These are phyloP conservation scores for Heritiera fomes DNA, from an alignment of 345 rosid genomes.

Conservation along the genomic window DNA sequence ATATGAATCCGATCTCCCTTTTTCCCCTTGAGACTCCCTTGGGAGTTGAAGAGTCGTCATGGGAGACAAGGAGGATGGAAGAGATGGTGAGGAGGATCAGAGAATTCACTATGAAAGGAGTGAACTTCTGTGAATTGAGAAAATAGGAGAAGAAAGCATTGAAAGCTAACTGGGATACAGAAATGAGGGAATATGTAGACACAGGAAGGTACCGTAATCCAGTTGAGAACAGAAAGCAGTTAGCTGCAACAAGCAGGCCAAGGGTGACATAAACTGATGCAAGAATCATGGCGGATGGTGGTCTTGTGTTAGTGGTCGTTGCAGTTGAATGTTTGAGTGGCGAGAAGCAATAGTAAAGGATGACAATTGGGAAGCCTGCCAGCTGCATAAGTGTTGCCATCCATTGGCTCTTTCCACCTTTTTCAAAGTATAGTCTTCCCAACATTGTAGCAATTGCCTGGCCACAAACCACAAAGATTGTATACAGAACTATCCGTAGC, in stretches of 20 bases:
- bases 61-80: conserved; percentile 43
- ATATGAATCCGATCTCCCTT: conserved; percentile 41
- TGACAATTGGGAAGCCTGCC: conserved; percentile 51
- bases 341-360: conserved; percentile 44
- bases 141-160: conserved; percentile 53
- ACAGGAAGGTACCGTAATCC: conserved; percentile 41
- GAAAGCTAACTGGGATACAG: conserved; percentile 52
- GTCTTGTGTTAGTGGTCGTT: not conserved
- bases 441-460: conserved; percentile 42
- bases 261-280: conserved; percentile 32
- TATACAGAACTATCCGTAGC: conserved; percentile 3
- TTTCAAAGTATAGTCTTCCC: conserved; percentile 48
- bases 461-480: conserved; percentile 40
- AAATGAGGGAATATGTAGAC: conserved; percentile 47
- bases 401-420: conserved; percentile 57
- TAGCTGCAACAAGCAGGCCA: conserved; percentile 38
- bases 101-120: conserved; percentile 44
- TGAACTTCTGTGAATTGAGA: conserved; percentile 50
- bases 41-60: conserved; percentile 22
- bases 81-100: conserved; percentile 50
- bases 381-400: conserved; percentile 46
- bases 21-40: conserved; percentile 24
- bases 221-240: conserved; percentile 22
- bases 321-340: conserved; percentile 13
- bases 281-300: not conserved